phyloP scores from a whole-genome alignment of 805 yeast genomes.

The Candida loeiensis region DNA sequence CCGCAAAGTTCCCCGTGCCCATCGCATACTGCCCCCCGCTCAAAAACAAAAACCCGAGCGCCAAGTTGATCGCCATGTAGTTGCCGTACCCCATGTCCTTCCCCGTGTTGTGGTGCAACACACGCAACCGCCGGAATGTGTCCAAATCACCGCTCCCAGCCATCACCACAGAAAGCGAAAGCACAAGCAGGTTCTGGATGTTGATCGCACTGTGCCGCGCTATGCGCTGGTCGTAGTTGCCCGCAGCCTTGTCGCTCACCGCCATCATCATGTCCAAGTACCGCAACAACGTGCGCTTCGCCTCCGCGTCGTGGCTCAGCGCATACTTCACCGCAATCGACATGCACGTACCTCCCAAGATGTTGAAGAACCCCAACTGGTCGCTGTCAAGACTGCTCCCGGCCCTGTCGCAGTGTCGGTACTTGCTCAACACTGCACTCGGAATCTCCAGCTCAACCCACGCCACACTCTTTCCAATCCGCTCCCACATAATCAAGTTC shows the following conservation, averaged over 20 bases:
- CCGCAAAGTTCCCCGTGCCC: conserved; percentile 55
- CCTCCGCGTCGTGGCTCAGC: conserved; percentile 55
- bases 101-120: conserved; percentile 57
- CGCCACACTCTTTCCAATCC: conserved; percentile 41
- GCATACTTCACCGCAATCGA: conserved; percentile 76
- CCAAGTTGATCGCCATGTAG: conserved; percentile 73
- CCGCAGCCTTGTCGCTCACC: conserved; percentile 39
- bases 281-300: conserved; percentile 52
- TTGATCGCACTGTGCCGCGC: conserved; percentile 52
- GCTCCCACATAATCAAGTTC: conserved; percentile 70
- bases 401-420: conserved; percentile 20
- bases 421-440: conserved; percentile 29
- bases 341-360: conserved; percentile 70
- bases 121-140: conserved; percentile 67
- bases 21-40: conserved; percentile 94
- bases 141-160: conserved; percentile 90
- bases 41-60: conserved; percentile 81
- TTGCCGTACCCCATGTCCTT: conserved; percentile 56
- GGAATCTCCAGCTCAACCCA: conserved; percentile 68
- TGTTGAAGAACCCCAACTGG: conserved; percentile 57
- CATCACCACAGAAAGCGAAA: conserved; percentile 71
- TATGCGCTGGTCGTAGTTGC: conserved; percentile 55
- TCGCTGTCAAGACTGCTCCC: conserved; percentile 48
- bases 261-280: conserved; percentile 52
- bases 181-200: conserved; percentile 55